phyloP scores from a whole-genome alignment of 2,329 filamentous ascomycete genomes.

The Penicillium sp. region DNA sequence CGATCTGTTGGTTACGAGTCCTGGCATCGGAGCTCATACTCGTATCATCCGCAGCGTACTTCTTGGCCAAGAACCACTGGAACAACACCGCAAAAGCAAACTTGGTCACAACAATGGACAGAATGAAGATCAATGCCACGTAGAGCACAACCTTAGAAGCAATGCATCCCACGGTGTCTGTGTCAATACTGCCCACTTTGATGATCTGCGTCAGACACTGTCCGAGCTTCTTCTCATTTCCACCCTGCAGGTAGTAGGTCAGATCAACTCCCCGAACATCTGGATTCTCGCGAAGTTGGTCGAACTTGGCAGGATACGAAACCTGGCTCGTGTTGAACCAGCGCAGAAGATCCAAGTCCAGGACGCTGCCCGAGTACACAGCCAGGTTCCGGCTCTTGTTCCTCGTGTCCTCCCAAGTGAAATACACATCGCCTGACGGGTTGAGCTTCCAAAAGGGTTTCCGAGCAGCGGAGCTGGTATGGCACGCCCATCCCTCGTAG shows the following conservation, averaged over 20 bases:
- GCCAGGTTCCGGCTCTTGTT: conserved; percentile 88
- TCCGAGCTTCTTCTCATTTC: conserved; percentile 75
- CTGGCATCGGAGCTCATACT: conserved; percentile 79
- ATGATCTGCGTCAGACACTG: conserved; percentile 91
- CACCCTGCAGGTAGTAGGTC: conserved; percentile 80
- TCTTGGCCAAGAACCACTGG: conserved; percentile 91
- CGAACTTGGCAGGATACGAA: conserved; percentile 72
- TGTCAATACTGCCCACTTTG: conserved; percentile 94
- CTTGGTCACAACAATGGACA: conserved; percentile 81
- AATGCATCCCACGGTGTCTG: conserved; percentile 94
- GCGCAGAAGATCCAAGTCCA: conserved; percentile 82
- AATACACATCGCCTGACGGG: conserved; percentile 84
- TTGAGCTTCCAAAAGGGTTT: conserved; percentile 73
- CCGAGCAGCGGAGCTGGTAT: conserved; percentile 71
- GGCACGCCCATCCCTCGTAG: conserved; percentile 85
- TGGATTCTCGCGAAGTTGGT: conserved; percentile 70
- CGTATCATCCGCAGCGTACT: conserved; percentile 82
- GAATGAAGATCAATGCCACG: conserved; percentile 85
- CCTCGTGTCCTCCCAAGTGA: conserved; percentile 90
- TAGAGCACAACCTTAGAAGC: conserved; percentile 97
- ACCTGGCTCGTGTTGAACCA: conserved; percentile 91
- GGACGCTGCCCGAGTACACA: conserved; percentile 90
- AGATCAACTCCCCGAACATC: conserved; percentile 81
- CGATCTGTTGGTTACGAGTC: conserved; percentile 87
- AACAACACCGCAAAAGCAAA: conserved; percentile 89